These are phyloP conservation scores for Cenchrus fungigraminus DNA, from an alignment of 176 grass and related monocot species.

Conservation along the genomic window DNA sequence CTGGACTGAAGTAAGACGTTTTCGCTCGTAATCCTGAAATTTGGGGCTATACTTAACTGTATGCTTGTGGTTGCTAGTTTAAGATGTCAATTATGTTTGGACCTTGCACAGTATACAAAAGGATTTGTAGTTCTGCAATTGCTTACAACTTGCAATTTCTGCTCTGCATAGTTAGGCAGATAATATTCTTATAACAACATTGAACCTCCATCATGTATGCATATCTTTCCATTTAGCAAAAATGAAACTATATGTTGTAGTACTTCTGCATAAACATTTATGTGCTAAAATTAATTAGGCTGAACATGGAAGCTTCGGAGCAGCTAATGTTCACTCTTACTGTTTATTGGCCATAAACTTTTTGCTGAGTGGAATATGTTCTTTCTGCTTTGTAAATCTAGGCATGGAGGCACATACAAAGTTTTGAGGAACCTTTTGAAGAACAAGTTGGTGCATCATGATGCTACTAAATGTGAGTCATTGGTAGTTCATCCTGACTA, in stretches of 20 bases:
- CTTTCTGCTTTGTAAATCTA: conserved; percentile 28
- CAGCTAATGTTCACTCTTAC: neutral
- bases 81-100: neutral
- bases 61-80: neutral
- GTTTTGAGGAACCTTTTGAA: conserved; percentile 89
- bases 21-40: neutral
- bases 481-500: neutral
- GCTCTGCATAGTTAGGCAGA: neutral
- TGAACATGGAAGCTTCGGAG: neutral
- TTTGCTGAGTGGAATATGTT: neutral
- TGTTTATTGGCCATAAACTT: neutral
- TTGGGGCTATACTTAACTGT: neutral
- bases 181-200: neutral
- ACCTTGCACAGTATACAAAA: neutral
- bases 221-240: neutral
- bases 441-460: conserved; percentile 92
- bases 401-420: conserved; percentile 91
- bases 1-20: conserved; percentile 66
- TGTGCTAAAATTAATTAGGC: neutral
- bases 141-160: neutral
- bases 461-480: conserved; percentile 74
- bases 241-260: neutral
- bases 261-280: neutral
- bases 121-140: neutral
- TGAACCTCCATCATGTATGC: neutral